Evolutionary conservation across 192 early-diverging fungal species (phyloP).

Genomic region (Coemansia interrupta): DNA sequence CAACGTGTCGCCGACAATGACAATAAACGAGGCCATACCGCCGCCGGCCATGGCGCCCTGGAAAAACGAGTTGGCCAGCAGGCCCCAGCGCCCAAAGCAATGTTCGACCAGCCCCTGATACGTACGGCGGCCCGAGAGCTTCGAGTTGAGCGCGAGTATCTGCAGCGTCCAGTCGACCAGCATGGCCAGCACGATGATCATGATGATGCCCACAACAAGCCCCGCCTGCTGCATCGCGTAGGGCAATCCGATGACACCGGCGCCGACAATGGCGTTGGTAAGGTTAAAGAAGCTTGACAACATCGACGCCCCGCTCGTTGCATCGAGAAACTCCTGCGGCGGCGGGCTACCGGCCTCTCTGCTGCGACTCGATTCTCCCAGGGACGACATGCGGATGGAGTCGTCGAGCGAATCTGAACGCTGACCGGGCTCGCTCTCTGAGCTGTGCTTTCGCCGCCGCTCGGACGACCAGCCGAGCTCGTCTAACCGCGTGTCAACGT

Average conservation of each 20-base stretch:
- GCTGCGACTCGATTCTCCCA: background rate
- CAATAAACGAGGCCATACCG: slow-evolving; percentile 58
- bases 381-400: too few relatives aligned
- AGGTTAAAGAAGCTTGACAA: slow-evolving; percentile 69
- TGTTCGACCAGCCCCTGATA: slow-evolving; percentile 83
- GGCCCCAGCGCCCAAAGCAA: slow-evolving; percentile 76
- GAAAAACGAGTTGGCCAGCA: slow-evolving; percentile 78
- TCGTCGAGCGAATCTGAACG: background rate
- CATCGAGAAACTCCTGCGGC: background rate
- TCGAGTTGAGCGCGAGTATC: slow-evolving; percentile 68
- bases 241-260: slow-evolving; percentile 81
- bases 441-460: slow-evolving; percentile 1
- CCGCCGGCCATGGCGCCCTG: slow-evolving; percentile 94
- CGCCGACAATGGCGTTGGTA: slow-evolving; percentile 92
- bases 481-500: slow-evolving; percentile 5
- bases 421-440: background rate
- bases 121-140: slow-evolving; percentile 70
- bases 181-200: slow-evolving; percentile 54
- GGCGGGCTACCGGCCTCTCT: background rate
- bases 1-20: slow-evolving; percentile 80
- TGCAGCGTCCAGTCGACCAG: slow-evolving; percentile 76
- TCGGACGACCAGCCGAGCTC: slow-evolving; percentile 4
- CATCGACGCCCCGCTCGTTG: slow-evolving; percentile 34
- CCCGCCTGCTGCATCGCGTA: slow-evolving; percentile 83
- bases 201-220: slow-evolving; percentile 52